Base-by-base conservation (phyloP, 768 basidiomycete genomes). In the Coprinopsis marcescibilis region DNA sequence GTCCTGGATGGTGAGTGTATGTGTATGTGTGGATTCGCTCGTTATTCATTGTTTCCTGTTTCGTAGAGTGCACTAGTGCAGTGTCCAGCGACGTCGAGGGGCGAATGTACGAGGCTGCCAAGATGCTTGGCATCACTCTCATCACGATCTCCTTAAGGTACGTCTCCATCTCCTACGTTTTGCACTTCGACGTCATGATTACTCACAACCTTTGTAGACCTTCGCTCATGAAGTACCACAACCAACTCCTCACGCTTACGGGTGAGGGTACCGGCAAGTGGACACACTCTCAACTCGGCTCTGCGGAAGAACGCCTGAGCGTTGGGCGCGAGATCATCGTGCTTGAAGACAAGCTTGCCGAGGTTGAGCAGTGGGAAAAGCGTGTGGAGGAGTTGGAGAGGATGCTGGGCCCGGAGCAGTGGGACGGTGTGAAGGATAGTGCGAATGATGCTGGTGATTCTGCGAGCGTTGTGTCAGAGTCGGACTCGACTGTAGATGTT, bases 61-160 rank as follows among this genome's bases (percentile, higher is more conserved):
- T 43, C 47, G 38, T 58, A 87, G 93, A 98, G 59, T 96, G 92
- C 63, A 97, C 94, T 4, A 90, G 87, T 46, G 95, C 94, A 1
- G 91, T 98, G 8, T 94, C 91, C 11, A 89, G 88, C 52, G 95
- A 98, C 60, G 93, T 97, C 17, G 94, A 98, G 62, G 93, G 93
- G 0, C 72, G 80, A 53, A 93, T 98, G 89, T 98, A 97, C 67
- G 88, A 94, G 61, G 82, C 89, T 52, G 85, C 88, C 23, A 96
- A 96, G 64, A 75, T 81, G 25, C 70, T 89, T 11, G 91, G 85
- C 1, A 92, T 96, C 58, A 94, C 94, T 0, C 75, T 98, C 38
- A 85, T 98, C 48, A 97, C 93, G 3, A 90, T 97, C 42, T 93
- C 93, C 13, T 70, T 91, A 43, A 82, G 86, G 86, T 87, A 54